A percentile compares a stretch with the other conserved stretches of the same genome.
Evolutionary conservation across 345 rosid genomes (phyloP).

Genomic region (thale cress (Arabidopsis thaliana)): TAIR10.1 NC_003076.8:20469501-20470000

Average conservation of each 20-base stretch:
- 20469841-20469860: slow-evolving; percentile 36
- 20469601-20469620: not conserved
- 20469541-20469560: not conserved
- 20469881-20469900: not conserved
- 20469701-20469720: not conserved
- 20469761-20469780: slow-evolving; percentile 34
- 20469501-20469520: too few species aligned
- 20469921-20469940: slow-evolving; percentile 6
- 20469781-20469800: slow-evolving; percentile 19
- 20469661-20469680: not conserved
- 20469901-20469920: slow-evolving; percentile 4
- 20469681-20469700: not conserved
- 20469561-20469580: not conserved
- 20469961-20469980: slow-evolving; percentile 22
- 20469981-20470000: slow-evolving; percentile 21
- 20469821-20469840: slow-evolving; percentile 38
- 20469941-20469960: slow-evolving; percentile 10
- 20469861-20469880: slow-evolving; percentile 37
- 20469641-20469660: not conserved
- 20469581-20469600: not conserved
- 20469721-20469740: not conserved
- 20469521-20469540: not conserved
- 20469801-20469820: slow-evolving; percentile 26
- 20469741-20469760: not conserved
- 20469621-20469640: not conserved